A percentile compares a stretch with the other conserved stretches of the same genome.
Conservation (phyloP, 345 rosid species). For the Linum usitatissimum region DNA sequence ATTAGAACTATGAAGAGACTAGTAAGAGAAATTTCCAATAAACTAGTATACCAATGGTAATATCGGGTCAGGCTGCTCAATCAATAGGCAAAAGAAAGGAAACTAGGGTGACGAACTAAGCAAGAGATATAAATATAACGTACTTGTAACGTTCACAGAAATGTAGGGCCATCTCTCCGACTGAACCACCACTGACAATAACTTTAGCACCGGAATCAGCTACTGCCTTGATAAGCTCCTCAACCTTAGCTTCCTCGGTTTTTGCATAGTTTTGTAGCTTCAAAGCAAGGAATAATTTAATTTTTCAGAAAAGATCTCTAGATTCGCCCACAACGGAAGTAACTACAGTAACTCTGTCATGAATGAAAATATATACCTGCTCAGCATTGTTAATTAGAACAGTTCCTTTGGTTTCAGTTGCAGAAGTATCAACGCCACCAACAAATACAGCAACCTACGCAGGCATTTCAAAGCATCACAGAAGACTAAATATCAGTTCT, state of each 20-base stretch:
- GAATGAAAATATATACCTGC: conserved; percentile 38
- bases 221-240: conserved; percentile 85
- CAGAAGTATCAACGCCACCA: conserved; percentile 91
- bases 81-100: background rate
- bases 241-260: conserved; percentile 94
- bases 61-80: background rate
- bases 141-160: conserved; percentile 99
- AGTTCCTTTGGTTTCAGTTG: conserved; percentile 98
- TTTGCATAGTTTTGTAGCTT: conserved; percentile 94
- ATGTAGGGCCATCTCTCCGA: conserved; percentile 99
- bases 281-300: conserved; percentile 1
- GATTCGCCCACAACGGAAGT: background rate
- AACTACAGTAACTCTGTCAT: background rate
- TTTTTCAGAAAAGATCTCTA: background rate
- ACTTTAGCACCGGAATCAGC: conserved; percentile 95
- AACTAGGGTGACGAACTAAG: background rate
- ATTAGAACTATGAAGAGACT: conserved; percentile 9
- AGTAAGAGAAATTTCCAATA: background rate
- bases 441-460: conserved; percentile 90
- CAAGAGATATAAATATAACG: conserved; percentile 6
- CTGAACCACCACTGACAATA: conserved; percentile 86
- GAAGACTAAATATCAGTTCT: background rate
- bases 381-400: conserved; percentile 85
- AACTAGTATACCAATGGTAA: background rate
- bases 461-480: too few relatives aligned